These are phyloP conservation scores for Mrakia hoshinonis DNA, from an alignment of 768 basidiomycete genomes.

Conservation along the genomic window DNA sequence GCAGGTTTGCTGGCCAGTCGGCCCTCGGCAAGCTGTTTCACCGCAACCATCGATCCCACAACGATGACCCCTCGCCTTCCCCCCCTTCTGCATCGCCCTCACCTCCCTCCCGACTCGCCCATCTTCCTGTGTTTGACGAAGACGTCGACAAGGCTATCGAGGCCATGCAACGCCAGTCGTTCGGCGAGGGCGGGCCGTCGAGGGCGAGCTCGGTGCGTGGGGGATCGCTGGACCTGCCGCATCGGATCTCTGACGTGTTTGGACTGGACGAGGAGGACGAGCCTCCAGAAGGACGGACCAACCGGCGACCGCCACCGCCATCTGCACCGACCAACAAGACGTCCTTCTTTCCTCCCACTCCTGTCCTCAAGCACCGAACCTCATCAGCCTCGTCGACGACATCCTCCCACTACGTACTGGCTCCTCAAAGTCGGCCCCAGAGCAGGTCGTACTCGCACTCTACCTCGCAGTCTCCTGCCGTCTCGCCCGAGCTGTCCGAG, in stretches of 20 bases:
- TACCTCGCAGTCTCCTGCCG: background rate
- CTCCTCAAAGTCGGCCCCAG: background rate
- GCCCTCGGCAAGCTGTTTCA: constrained; percentile 23
- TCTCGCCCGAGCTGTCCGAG: constrained; percentile 12
- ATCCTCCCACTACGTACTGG: constrained; percentile 8
- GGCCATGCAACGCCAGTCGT: constrained; percentile 6
- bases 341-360: constrained; percentile 34
- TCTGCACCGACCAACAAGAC: constrained; percentile 36
- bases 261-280: background rate
- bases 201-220: background rate
- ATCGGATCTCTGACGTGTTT: background rate
- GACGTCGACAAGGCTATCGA: constrained; percentile 25
- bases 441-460: no score
- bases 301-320: constrained; percentile 20
- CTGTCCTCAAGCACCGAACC: constrained; percentile 3
- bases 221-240: constrained; percentile 4
- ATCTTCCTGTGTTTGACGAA: constrained; percentile 11
- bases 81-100: constrained; percentile 21
- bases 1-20: background rate
- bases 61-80: constrained; percentile 6
- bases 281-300: background rate
- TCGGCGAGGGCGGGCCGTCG: background rate
- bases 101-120: constrained; percentile 10
- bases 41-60: background rate
- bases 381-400: background rate